These are phyloP conservation scores for Rhizophlyctis rosea DNA, from an alignment of 192 early-diverging fungal genomes.

Conservation along the genomic window DNA sequence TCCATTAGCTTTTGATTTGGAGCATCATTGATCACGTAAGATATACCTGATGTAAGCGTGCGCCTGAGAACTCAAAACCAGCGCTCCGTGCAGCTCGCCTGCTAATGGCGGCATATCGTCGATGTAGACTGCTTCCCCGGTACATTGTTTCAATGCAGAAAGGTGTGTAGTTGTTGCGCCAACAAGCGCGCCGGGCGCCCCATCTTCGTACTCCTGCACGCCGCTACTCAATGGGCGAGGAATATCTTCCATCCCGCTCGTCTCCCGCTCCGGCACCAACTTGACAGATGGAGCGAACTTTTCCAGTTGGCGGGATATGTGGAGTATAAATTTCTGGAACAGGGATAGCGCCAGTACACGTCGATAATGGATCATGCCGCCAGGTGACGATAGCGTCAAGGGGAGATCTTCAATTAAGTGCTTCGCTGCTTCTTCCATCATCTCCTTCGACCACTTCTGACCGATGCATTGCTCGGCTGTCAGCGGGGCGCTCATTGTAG, in stretches of 20 bases:
- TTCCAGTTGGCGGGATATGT: slow-evolving; percentile 23
- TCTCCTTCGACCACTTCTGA: slow-evolving; percentile 50
- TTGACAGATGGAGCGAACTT: background rate
- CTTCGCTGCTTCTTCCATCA: slow-evolving; percentile 27
- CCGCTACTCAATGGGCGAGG: slow-evolving; percentile 30
- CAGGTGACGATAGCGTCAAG: slow-evolving; percentile 33
- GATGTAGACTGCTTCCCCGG: slow-evolving; percentile 77
- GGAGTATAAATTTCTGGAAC: slow-evolving; percentile 31
- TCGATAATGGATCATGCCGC: slow-evolving; percentile 43
- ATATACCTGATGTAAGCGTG: slow-evolving; percentile 62
- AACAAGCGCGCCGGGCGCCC: slow-evolving; percentile 36
- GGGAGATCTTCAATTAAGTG: slow-evolving; percentile 32
- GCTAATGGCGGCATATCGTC: slow-evolving; percentile 76
- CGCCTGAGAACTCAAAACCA: slow-evolving; percentile 64
- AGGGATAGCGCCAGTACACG: slow-evolving; percentile 37
- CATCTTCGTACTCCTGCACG: slow-evolving; percentile 24
- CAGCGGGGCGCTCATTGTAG: slow-evolving; percentile 52
- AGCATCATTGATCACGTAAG: slow-evolving; percentile 60
- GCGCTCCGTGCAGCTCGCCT: slow-evolving; percentile 65
- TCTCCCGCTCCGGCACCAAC: slow-evolving; percentile 10
- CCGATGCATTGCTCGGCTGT: slow-evolving; percentile 47
- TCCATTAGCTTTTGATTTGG: too few species aligned
- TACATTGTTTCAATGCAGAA: slow-evolving; percentile 77
- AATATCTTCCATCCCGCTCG: slow-evolving; percentile 28
- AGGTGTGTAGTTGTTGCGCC: slow-evolving; percentile 70